These are phyloP conservation scores for Wickerhamomyces queroliae DNA, from an alignment of 805 yeast species.

Conservation along the genomic window DNA sequence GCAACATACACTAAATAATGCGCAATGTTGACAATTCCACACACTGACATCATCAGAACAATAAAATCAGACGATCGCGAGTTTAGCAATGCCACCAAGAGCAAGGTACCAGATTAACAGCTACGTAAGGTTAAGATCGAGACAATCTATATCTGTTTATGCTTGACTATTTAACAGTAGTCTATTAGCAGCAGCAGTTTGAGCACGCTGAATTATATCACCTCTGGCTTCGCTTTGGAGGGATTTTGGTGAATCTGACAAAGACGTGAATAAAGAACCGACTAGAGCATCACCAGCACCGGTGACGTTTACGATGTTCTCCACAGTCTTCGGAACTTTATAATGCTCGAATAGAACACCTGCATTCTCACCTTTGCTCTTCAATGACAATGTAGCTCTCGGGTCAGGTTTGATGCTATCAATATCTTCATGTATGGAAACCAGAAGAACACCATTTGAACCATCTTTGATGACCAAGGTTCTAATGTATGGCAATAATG, in stretches of 20 bases:
- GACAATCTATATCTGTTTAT: no score
- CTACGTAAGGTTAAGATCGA: no score
- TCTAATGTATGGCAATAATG: slow-evolving; percentile 70
- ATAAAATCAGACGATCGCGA: no score
- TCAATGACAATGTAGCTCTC: slow-evolving; percentile 10
- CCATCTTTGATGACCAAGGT: slow-evolving; percentile 66
- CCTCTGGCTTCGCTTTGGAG: slow-evolving; percentile 6
- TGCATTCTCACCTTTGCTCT: slow-evolving; percentile 18
- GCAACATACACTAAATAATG: neutral
- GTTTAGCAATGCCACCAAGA: no score
- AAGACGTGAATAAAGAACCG: slow-evolving; percentile 45
- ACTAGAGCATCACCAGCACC: slow-evolving; percentile 87
- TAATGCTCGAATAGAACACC: slow-evolving; percentile 65
- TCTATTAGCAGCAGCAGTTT: slow-evolving; percentile 21
- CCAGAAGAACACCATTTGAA: slow-evolving; percentile 47
- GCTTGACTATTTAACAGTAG: neutral
- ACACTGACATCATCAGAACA: no score
- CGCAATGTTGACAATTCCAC: neutral
- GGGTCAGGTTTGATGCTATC: neutral
- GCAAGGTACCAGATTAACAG: no score
- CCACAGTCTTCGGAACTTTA: slow-evolving; percentile 32
- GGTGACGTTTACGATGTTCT: slow-evolving; percentile 56
- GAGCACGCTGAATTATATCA: slow-evolving; percentile 10
- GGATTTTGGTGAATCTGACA: slow-evolving; percentile 3
- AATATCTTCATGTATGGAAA: slow-evolving; percentile 26